Percentiles rank a stretch among this genome's conserved stretches.
These are phyloP conservation scores for Camellia lanceoleosa DNA, from an alignment of 148 eudicot species.

Conservation along the genomic window DNA sequence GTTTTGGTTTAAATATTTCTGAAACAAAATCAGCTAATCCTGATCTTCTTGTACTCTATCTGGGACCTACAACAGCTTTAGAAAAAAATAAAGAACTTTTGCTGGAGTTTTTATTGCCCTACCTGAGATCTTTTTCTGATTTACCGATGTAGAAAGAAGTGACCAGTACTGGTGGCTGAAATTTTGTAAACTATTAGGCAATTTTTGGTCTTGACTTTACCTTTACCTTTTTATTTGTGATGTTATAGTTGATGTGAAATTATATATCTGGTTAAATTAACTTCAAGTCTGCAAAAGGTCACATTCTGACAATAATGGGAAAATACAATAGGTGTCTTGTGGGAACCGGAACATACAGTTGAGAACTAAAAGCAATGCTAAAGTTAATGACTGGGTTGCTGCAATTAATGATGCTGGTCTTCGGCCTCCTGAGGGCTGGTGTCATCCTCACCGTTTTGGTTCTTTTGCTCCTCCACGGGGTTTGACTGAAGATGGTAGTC, in stretches of 20 bases:
- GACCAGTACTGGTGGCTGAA: background rate
- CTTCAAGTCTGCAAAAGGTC: background rate
- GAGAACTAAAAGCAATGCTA: slow-evolving; percentile 68
- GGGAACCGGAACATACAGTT: slow-evolving; percentile 75
- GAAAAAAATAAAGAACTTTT: background rate
- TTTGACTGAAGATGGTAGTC: slow-evolving; percentile 83
- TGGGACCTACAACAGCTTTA: background rate
- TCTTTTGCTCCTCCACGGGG: slow-evolving; percentile 98
- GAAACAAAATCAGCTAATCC: slow-evolving; percentile 5
- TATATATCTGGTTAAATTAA: background rate
- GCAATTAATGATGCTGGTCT: slow-evolving; percentile 94
- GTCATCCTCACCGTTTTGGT: slow-evolving; percentile 92
- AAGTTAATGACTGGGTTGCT: slow-evolving; percentile 85
- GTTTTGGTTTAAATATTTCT: background rate
- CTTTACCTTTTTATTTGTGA: background rate
- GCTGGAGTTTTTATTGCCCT: background rate
- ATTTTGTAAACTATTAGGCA: background rate
- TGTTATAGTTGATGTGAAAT: background rate
- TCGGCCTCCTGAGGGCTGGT: slow-evolving; percentile 95
- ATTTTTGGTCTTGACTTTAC: background rate
- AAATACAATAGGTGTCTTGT: slow-evolving; percentile 68
- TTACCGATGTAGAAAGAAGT: background rate
- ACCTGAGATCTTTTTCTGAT: background rate
- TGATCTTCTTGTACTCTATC: background rate
- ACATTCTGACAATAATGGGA: slow-evolving; percentile 6